Percentiles rank a stretch among this genome's conserved stretches.
phyloP scores from a whole-genome alignment of 129 eudicot species.

The Artemisia tridentata region DNA sequence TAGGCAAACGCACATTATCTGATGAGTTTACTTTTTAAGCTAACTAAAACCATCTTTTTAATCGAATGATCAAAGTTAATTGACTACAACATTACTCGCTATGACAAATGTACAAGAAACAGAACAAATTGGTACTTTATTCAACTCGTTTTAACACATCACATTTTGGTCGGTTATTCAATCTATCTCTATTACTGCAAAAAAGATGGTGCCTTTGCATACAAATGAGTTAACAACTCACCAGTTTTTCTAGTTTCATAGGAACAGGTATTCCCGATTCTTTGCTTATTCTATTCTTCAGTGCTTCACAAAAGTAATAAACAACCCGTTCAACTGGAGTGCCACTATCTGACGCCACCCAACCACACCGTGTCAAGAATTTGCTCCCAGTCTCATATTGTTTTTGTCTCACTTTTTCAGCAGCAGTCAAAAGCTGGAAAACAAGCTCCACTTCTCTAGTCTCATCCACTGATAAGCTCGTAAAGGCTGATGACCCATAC shows the following conservation, averaged over 20 bases:
- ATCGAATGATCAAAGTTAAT: too few species aligned
- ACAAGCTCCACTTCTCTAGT: conserved; percentile 55
- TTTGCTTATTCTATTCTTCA: conserved; percentile 36
- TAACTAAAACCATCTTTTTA: too few species aligned
- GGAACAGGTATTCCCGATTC: conserved; percentile 38
- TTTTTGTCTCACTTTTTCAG: conserved; percentile 40
- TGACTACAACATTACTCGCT: too few species aligned
- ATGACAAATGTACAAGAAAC: too few species aligned
- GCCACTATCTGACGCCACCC: conserved; percentile 42
- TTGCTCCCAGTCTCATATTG: conserved; percentile 46
- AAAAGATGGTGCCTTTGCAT: too few species aligned
- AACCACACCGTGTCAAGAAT: conserved; percentile 43
- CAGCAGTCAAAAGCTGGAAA: conserved; percentile 56
- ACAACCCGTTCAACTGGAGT: conserved; percentile 52
- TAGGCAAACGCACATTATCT: not conserved
- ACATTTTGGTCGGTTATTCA: too few species aligned
- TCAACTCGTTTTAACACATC: too few species aligned
- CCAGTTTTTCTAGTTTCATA: conserved; percentile 14
- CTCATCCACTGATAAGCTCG: conserved; percentile 43
- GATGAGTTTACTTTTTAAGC: not conserved
- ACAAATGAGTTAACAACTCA: not conserved
- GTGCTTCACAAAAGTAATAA: conserved; percentile 45
- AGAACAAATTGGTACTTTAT: too few species aligned
- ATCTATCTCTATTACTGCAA: too few species aligned
- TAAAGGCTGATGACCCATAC: conserved; percentile 45